Evolutionary conservation across 495 filamentous ascomycete genomes (phyloP), one percentile per base, ranked within the genome.

Genomic region (Hypoxylon intermedium): DNA sequence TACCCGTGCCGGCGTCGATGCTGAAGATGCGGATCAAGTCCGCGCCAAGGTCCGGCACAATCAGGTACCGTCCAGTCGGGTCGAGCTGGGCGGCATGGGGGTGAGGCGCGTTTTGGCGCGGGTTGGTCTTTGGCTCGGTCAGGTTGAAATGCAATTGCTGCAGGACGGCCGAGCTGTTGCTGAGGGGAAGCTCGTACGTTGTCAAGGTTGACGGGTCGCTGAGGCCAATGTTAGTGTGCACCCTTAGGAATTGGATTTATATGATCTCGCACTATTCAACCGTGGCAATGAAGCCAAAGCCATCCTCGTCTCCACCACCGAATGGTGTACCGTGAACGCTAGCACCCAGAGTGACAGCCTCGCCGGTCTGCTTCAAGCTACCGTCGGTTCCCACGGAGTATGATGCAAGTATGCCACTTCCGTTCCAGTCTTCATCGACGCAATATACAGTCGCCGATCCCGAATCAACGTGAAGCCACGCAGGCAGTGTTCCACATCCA

Each of bases 41-140:
- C 0, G 87, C 81, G 51, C 89, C 89, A 1, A 92, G 79, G 63
- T 93, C 89, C 0, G 89, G 87, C 9, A 85, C 77, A 0, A 92
- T 65, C 33, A 89, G 58, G 70, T 83, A 92, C 31, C 78, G 70
- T 1, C 80, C 83, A 0, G 86, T 87, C 1, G 89, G 89, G 63
- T 93, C 89, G 5, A 89, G 70, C 62, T 88, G 71, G 12, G 81
- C 79, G 41, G 87, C 76, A 68, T 93, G 89, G 1, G 88, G 88
- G 65, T 89, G 89, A 19, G 89, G 76, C 0, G 77, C 75, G n/a
- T 86, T 82, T 70, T 92, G 89, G 37, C 87, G 83, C 0, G 82
- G 70, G 43, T 79, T 69, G 30, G 83, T 72, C 6, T 84, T 84
- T 0, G 79, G 79, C 9, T 61, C 56, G 6, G 77, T 62, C 53